Base-by-base conservation (phyloP, 148 eudicot species). In the Dianthus caryophyllus region DNA sequence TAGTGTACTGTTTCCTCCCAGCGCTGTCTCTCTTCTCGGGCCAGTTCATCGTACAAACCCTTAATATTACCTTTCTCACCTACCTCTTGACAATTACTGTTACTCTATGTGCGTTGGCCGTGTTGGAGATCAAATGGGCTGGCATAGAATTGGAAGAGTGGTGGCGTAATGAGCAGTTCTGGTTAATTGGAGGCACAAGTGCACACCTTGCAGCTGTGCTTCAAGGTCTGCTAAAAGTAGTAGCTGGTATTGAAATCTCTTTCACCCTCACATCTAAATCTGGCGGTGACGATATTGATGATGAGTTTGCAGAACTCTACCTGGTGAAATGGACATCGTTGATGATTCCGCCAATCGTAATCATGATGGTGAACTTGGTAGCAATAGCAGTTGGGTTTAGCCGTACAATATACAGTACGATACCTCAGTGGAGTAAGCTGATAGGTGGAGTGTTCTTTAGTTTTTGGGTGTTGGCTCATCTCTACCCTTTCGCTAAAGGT, bases 111-210 rank as follows among this genome's bases (percentile, higher is more conserved):
- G 24, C 74, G 67, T 88, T 91, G 15, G 96, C 97, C 0, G 59
- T 91, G 8, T 89, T 91, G 2, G 97, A 91, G 73, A 80, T 91
- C 48, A 91, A 88, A 75, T 91, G 97, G 97, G 88, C 97, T 0
- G 92, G 96, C 25, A 85, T 91, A 36, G 84, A 74, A 62, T 73
- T 91, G 8, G 96, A 91, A 39, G 96, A 91, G 38, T 91, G 97
- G 97, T 91, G 97, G 97, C 74, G 97, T 47, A 91, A 91, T 61
- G 97, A 91, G 67, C 97, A 91, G 75, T 91, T 91, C 62, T 91
- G 97, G 97, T 75, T 91, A 68, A 91, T 91, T 15, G 97, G 97
- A 67, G 97, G 97, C 3, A 91, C 96, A 20, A 91, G 97, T 73
- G 97, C 97, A 22, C 97, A 91, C 49, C 76, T 91, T 65, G 96